These are phyloP conservation scores for Tolypocladium endophyticum DNA, from an alignment of 2,329 filamentous ascomycete genomes.

Conservation along the genomic window DNA sequence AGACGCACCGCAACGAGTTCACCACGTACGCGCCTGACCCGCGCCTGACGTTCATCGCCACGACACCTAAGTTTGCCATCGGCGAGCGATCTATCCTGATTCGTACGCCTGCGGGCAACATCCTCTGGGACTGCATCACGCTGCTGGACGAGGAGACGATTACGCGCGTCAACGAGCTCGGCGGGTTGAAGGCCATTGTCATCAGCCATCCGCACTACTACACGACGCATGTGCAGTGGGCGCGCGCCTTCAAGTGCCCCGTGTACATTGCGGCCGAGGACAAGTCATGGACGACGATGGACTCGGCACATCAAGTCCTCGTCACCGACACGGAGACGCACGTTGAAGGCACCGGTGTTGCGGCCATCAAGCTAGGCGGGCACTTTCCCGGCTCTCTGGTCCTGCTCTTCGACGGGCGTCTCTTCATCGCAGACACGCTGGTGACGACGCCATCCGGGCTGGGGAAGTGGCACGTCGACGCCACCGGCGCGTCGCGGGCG, in stretches of 20 bases:
- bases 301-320: conserved; percentile 33
- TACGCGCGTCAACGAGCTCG: conserved; percentile 42
- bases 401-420: conserved; percentile 45
- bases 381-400: conserved; percentile 72
- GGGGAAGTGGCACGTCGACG: conserved; percentile 31
- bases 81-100: conserved; percentile 66
- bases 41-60: conserved; percentile 34
- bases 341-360: conserved; percentile 36
- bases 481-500: conserved; percentile 19
- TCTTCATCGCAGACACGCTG: conserved; percentile 72
- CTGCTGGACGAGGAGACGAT: conserved; percentile 58
- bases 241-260: conserved; percentile 53
- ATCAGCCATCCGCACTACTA: conserved; percentile 80
- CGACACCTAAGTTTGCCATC: conserved; percentile 55
- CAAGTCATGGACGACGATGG: conserved; percentile 46
- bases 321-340: conserved; percentile 32
- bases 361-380: conserved; percentile 60
- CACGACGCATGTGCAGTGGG: conserved; percentile 67
- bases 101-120: conserved; percentile 53
- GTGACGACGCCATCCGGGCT: conserved; percentile 54
- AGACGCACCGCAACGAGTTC: conserved; percentile 42
- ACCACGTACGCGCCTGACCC: conserved; percentile 32
- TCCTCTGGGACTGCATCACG: conserved; percentile 72
- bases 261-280: conserved; percentile 62
- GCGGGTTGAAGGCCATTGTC: conserved; percentile 60